Base-by-base conservation (phyloP, 2,329 filamentous ascomycete genomes). In the Huntiella decipiens region DNA sequence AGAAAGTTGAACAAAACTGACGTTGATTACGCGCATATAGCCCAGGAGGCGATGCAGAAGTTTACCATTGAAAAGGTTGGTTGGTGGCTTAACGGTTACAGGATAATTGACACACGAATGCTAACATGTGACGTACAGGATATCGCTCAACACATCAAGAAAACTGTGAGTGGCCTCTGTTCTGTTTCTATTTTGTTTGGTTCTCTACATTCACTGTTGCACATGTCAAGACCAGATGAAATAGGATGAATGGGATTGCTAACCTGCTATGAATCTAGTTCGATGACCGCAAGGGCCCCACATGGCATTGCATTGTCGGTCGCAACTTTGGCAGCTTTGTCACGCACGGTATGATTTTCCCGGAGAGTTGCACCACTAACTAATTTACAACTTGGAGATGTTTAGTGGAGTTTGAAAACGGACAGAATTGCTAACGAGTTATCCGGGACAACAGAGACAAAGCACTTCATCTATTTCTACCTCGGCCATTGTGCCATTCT, bases 391-490 rank as follows among this genome's bases (percentile, higher is more conserved):
- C 6, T 28, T 28, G 22, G 22, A 28, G 22, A 28, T 7, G 15
- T 7, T 33, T 16, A 31, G 7, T 12, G n/a, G 5, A 33, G 3
- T 3, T 43, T 16, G 17, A 31, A 13, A 10, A 4, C 15, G 10
- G 8, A 19, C 17, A 19, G n/a, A 43, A 16, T 39, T 6, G 31
- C 19, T 31, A 33, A 31, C 13, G 2, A 31, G 15, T 6, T 13
- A 13, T 46, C 19, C 22, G 7, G 11, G n/a, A 28, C 32, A 34
- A 34, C 66, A 95, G 91, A 96, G 65, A 96, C 91, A 22, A 96
- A 96, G 68, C 91, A 98, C 66, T 98, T 98, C 70, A 95, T 98
- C 62, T 98, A 98, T 70, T 98, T 98, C 70, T 98, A 98, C 68
- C 81, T 98, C 50, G 91, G 91, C 46, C 91, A 96, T 71, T 95